Evolutionary conservation across 371 early-diverging fungal species (phyloP), one percentile per base, ranked within the genome.

Genomic region (Caulochytrium protostelioides): DNA sequence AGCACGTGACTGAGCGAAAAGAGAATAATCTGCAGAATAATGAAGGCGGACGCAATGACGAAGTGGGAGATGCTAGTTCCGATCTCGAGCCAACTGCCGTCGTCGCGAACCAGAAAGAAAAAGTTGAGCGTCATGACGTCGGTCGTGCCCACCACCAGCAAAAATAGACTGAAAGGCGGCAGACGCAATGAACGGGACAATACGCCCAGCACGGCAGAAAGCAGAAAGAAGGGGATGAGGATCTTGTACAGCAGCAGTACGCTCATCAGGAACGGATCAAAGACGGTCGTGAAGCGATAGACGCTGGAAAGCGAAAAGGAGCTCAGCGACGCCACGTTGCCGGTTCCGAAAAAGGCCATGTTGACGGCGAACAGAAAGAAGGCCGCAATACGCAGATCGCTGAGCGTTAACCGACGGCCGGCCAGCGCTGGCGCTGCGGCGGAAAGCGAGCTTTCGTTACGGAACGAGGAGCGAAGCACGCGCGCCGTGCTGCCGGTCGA

Each of bases 111-210:
- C 35, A 85, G 59, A 46, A 75, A 92, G 50, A 92, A 92, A 43
- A 92, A 92, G 55, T 85, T 83, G 38, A 92, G 67, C 0, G 94
- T 89, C 70, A 84, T 82, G 2, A 87, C 59, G 52, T 92, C 94
- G 1, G 80, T 77, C 6, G 83, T 78, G 24, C 72, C 65, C 32
- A 90, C 55, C 13, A 79, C 84, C 21, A 79, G 44, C 42, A 86
- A 52, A 52, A 83, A 82, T 31, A 89, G 45, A 8, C 76, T 67
- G 50, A 87, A 81, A 2, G 86, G 65, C 4, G 79, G 79, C 16
- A 89, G 57, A 38, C 72, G 67, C 17, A 83, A 49, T 14, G 66
- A 64, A 17, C 69, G 64, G 33, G 65, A 73, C 14, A 85, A 49
- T 12, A 86, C 67, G 19, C 73, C 76, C 37, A 85, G 64, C 6